Percentiles rank a stretch among this genome's conserved stretches.
Evolutionary conservation across 129 eudicot genomes (phyloP).

Genomic region (Pittosporum tobira): DNA sequence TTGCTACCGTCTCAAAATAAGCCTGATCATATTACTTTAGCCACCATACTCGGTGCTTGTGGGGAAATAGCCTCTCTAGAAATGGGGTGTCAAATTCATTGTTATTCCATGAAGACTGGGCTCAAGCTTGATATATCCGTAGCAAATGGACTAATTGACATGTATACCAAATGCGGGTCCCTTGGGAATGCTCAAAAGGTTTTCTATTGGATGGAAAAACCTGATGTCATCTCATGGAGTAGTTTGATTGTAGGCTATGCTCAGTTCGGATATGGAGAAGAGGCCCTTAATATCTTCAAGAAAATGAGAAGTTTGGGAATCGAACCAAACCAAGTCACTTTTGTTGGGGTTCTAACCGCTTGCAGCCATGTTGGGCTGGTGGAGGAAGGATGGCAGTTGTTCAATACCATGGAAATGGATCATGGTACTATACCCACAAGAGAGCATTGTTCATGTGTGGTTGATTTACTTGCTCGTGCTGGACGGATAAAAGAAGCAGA

Average conservation of each 20-base stretch:
- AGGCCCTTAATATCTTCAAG: conserved; percentile 31
- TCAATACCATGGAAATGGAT: conserved; percentile 25
- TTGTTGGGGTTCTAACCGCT: conserved; percentile 43
- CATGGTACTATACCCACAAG: conserved; percentile 29
- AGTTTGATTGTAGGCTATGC: conserved; percentile 43
- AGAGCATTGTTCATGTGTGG: conserved; percentile 38
- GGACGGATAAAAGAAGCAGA: conserved; percentile 42
- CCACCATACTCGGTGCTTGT: conserved; percentile 25
- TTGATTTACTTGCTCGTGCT: conserved; percentile 38
- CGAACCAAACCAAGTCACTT: conserved; percentile 33
- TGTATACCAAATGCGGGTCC: conserved; percentile 41
- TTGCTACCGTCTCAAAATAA: conserved; percentile 22
- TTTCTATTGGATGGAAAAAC: conserved; percentile 28
- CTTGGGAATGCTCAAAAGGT: conserved; percentile 22
- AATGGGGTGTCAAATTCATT: conserved; percentile 31
- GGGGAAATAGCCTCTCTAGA: conserved; percentile 33
- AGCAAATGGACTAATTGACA: conserved; percentile 36
- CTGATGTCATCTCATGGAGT: conserved; percentile 41
- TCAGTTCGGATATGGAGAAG: conserved; percentile 34
- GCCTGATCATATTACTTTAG: conserved; percentile 32
- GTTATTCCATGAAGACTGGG: conserved; percentile 23
- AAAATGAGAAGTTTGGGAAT: conserved; percentile 28
- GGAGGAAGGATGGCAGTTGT: conserved; percentile 35
- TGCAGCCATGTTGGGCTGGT: conserved; percentile 42
- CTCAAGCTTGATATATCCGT: conserved; percentile 14